Percentiles rank a stretch among this genome's conserved stretches.
phyloP scores from a whole-genome alignment of 2,329 filamentous ascomycete species.

The Acarospora socialis region DNA sequence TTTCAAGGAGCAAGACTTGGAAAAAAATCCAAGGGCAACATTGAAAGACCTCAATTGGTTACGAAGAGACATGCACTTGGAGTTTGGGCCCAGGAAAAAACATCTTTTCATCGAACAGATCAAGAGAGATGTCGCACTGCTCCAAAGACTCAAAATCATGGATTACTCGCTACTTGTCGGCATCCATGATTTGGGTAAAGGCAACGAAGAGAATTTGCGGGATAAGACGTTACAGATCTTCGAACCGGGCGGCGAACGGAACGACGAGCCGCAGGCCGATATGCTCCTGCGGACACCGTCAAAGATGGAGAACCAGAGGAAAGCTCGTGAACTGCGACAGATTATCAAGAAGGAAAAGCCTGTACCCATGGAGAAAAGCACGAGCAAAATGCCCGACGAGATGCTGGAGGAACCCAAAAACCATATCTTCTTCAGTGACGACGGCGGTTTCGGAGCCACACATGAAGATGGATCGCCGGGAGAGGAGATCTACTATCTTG shows the following conservation, averaged over 20 bases:
- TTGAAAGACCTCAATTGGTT: slow-evolving; percentile 97
- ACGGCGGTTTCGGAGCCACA: slow-evolving; percentile 84
- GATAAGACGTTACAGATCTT: slow-evolving; percentile 88
- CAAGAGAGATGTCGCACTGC: slow-evolving; percentile 67
- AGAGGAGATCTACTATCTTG: slow-evolving; percentile 93
- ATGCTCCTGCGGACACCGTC: slow-evolving; percentile 80
- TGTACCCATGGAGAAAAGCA: slow-evolving; percentile 74
- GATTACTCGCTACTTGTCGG: slow-evolving; percentile 93
- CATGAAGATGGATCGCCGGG: slow-evolving; percentile 75
- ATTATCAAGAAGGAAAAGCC: slow-evolving; percentile 88
- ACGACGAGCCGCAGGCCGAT: slow-evolving; percentile 46
- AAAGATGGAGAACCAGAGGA: slow-evolving; percentile 79
- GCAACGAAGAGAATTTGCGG: slow-evolving; percentile 87
- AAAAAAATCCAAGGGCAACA: slow-evolving; percentile 79
- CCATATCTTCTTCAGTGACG: slow-evolving; percentile 83
- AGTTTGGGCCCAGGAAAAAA: slow-evolving; percentile 82
- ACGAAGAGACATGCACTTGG: slow-evolving; percentile 66
- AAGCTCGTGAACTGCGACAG: slow-evolving; percentile 78
- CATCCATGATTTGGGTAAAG: slow-evolving; percentile 77
- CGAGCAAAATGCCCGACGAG: slow-evolving; percentile 80
- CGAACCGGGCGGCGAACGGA: slow-evolving; percentile 64
- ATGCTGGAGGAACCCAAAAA: slow-evolving; percentile 61
- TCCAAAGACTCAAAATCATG: slow-evolving; percentile 91
- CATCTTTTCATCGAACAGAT: slow-evolving; percentile 79
- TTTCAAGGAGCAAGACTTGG: slow-evolving; percentile 75